These are phyloP conservation scores for Allantophomopsis lycopodina DNA, from an alignment of 2,329 filamentous ascomycete species.

Conservation along the genomic window DNA sequence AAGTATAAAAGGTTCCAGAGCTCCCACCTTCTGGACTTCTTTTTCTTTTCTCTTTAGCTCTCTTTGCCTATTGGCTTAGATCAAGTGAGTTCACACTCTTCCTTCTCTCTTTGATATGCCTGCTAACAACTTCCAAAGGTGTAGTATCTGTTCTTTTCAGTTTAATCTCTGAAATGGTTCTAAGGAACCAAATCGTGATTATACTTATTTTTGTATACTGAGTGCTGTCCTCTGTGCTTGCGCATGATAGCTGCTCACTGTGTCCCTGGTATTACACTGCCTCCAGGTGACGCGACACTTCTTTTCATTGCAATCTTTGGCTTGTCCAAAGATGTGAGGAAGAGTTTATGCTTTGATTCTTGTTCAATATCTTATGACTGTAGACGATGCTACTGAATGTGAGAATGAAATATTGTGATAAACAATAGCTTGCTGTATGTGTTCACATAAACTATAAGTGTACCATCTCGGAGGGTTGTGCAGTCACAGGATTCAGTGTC, in stretches of 20 bases:
- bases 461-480: no score
- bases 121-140: slow-evolving; percentile 36
- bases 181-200: slow-evolving; percentile 62
- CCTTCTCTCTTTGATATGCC: background rate
- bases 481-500: no score
- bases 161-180: slow-evolving; percentile 83
- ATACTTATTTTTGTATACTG: slow-evolving; percentile 59
- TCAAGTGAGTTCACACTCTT: slow-evolving; percentile 16
- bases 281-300: slow-evolving; percentile 49
- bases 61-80: slow-evolving; percentile 60
- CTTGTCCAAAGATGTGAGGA: slow-evolving; percentile 38
- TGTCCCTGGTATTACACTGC: slow-evolving; percentile 65
- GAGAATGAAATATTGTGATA: no score
- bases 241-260: slow-evolving; percentile 45
- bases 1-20: background rate
- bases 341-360: slow-evolving; percentile 20
- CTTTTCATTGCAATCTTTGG: slow-evolving; percentile 40
- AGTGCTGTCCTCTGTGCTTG: slow-evolving; percentile 52
- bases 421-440: no score
- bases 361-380: background rate
- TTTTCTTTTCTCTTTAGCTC: slow-evolving; percentile 37
- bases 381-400: no score
- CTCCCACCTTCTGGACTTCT: slow-evolving; percentile 12
- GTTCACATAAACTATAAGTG: no score
- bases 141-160: slow-evolving; percentile 94